Evolutionary conservation across 805 yeast species (phyloP), one percentile per base, ranked within the genome.

Genomic region (Candida maesae): DNA sequence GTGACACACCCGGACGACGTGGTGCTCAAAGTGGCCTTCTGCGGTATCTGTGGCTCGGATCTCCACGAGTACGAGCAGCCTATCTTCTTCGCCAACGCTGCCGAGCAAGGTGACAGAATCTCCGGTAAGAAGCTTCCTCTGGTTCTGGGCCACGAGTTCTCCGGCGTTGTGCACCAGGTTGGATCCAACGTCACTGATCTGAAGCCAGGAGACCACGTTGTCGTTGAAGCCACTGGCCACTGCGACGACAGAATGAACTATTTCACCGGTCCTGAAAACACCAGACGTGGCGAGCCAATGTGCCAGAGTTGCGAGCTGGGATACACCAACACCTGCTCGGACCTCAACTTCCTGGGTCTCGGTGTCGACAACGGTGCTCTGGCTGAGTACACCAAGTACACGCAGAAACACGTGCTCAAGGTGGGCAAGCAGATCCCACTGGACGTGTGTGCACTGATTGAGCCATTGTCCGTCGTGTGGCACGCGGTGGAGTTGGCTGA

Each of bases 41-140:
- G 82, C 50, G 84, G 84, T 30, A 54, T 65, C 34, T 78, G 84
- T 53, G 84, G 84, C 25, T 65, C 80, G 0, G 84, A 78, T 55
- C 58, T 78, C 15, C 83, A 78, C 47, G 79, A 81, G 56, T 79
- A 66, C 47, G 62, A 68, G 36, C 79, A 73, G 19, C 86, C 83
- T 2, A 83, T 84, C 14, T 75, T 77, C 41, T 77, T 79, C 47
- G 72, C 74, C 59, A 71, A 72, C n/a, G 65, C 69, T 44, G 67
- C 59, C 31, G 66, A 68, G 17, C 26, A 29, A 2, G 61, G 61
- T 31, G 61, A 56, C 28, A 48, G 42, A 30, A 53, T 56, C 43
- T 45, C 52, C 19, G 59, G 61, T 15, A 50, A 52, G 39, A 74
- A 73, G 39, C 62, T 76, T 45, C 81, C 81, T n/a, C 60, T 76